Conservation (phyloP, 2,329 filamentous ascomycete species). For the Aquanectria penicillioides region DNA sequence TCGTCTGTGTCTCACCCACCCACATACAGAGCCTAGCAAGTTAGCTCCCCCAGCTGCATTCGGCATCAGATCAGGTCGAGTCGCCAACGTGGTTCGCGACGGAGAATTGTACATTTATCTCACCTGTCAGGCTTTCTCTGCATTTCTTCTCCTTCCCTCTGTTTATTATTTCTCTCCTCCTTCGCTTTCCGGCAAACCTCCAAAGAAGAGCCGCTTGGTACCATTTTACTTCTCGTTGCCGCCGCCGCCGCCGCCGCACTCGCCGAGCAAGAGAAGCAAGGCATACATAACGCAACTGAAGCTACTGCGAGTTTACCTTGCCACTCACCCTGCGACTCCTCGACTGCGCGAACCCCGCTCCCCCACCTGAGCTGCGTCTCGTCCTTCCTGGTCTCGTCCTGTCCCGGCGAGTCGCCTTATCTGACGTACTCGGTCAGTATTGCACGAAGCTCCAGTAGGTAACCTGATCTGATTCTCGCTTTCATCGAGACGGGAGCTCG, state of each 20-base stretch:
- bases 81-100: background rate
- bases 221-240: no score
- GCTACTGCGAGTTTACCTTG: slow-evolving; percentile 40
- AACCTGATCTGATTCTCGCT: slow-evolving; percentile 42
- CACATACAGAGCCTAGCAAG: slow-evolving; percentile 5
- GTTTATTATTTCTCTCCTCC: background rate
- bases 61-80: slow-evolving; percentile 8
- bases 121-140: no score
- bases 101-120: no score
- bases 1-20: slow-evolving; percentile 19
- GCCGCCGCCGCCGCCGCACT: no score
- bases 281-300: slow-evolving; percentile 25
- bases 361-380: slow-evolving; percentile 39
- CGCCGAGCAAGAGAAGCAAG: no score
- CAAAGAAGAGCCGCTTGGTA: slow-evolving; percentile 14
- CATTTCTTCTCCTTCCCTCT: background rate
- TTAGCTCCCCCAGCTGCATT: slow-evolving; percentile 9
- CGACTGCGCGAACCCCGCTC: slow-evolving; percentile 34
- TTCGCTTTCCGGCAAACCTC: background rate
- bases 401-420: slow-evolving; percentile 36
- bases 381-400: slow-evolving; percentile 30
- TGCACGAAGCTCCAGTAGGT: slow-evolving; percentile 39
- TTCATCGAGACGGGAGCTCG: slow-evolving; percentile 26
- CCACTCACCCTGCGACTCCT: slow-evolving; percentile 20
- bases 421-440: slow-evolving; percentile 39